Evolutionary conservation across 1,139 yeast genomes (phyloP).

Genomic region (Sugiyamaella castrensis): DNA sequence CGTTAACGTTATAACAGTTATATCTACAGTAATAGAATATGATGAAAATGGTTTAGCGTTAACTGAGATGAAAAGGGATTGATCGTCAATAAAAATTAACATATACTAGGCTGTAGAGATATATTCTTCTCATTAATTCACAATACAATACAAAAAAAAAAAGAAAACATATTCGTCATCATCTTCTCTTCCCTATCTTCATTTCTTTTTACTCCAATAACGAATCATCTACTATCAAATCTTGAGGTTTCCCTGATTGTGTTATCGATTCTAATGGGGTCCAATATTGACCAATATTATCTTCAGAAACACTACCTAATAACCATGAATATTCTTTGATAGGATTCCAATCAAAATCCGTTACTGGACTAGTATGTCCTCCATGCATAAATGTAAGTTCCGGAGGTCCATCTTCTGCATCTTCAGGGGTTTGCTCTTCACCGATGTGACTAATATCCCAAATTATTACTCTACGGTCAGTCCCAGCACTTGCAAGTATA

Average conservation of each 20-base stretch:
- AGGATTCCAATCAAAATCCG: constrained; percentile 80
- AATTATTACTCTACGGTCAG: constrained; percentile 68
- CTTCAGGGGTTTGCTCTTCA: constrained; percentile 42
- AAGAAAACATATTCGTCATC: too few relatives aligned
- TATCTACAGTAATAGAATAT: too few relatives aligned
- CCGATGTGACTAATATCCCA: constrained; percentile 59
- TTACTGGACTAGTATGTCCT: constrained; percentile 87
- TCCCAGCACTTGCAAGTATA: constrained; percentile 69
- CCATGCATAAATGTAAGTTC: constrained; percentile 56
- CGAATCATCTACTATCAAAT: background rate
- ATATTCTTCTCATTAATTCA: too few relatives aligned
- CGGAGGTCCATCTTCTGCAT: constrained; percentile 44
- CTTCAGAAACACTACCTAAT: constrained; percentile 79
- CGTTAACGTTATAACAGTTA: too few relatives aligned
- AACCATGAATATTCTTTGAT: constrained; percentile 59
- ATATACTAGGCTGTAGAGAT: too few relatives aligned
- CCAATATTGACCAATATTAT: constrained; percentile 86
- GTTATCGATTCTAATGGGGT: constrained; percentile 17
- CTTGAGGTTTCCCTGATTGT: constrained; percentile 4
- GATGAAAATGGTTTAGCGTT: too few relatives aligned
- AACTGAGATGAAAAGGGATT: too few relatives aligned
- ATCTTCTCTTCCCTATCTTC: too few relatives aligned
- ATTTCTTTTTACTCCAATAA: constrained; percentile 5
- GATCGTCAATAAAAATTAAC: too few relatives aligned
- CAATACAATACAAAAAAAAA: too few relatives aligned